These are phyloP conservation scores for Rhizomucor pusillus DNA, from an alignment of 371 early-diverging fungal species.

Conservation along the genomic window DNA sequence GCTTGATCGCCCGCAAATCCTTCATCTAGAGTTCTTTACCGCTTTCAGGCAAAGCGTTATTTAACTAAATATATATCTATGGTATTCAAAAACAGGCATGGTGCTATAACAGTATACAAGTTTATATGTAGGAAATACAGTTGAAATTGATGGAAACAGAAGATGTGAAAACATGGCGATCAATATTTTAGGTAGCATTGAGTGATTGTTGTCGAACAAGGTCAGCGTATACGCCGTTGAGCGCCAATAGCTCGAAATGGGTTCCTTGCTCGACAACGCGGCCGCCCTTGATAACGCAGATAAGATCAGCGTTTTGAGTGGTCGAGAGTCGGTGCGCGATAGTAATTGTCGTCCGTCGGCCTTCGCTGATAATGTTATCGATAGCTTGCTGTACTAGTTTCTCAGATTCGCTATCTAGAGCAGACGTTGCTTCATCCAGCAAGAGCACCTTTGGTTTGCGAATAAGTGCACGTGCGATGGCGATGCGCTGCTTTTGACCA, in stretches of 20 bases:
- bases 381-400: slow-evolving; percentile 85
- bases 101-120: too few species aligned
- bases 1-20: too few species aligned
- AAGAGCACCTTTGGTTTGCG: slow-evolving; percentile 84
- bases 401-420: slow-evolving; percentile 88
- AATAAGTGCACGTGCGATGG: slow-evolving; percentile 63
- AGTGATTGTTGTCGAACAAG: slow-evolving; percentile 30
- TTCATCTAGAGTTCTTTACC: too few species aligned
- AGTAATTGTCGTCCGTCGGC: slow-evolving; percentile 63
- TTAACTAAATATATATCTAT: too few species aligned
- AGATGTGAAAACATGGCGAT: too few species aligned
- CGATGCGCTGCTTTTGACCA: slow-evolving; percentile 33
- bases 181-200: slow-evolving; percentile 14
- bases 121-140: too few species aligned
- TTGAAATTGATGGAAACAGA: too few species aligned
- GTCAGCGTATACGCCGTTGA: slow-evolving; percentile 45
- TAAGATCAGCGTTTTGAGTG: slow-evolving; percentile 73
- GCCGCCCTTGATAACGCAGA: slow-evolving; percentile 71
- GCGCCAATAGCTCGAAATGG: slow-evolving; percentile 52
- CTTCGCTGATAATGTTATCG: slow-evolving; percentile 59
- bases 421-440: slow-evolving; percentile 96
- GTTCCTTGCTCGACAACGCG: slow-evolving; percentile 64
- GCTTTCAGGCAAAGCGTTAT: too few species aligned
- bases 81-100: too few species aligned
- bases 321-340: slow-evolving; percentile 75